phyloP scores from a whole-genome alignment of 306 rosid genomes.

The Carpinus fangiana region DNA sequence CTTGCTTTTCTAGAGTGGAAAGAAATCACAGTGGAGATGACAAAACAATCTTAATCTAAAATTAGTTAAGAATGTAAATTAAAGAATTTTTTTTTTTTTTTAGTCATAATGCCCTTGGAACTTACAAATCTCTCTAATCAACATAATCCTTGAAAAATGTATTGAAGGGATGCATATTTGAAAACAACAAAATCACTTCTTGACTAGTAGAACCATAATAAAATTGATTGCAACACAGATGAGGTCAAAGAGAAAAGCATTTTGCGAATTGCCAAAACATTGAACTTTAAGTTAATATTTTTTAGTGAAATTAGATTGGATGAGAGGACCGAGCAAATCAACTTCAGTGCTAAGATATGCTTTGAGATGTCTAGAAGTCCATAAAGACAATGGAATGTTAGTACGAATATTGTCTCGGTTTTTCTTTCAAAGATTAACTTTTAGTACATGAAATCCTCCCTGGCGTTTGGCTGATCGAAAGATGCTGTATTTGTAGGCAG shows the following conservation, averaged over 20 bases:
- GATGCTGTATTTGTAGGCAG: no score
- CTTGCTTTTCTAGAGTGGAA: background rate
- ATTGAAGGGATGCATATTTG: background rate
- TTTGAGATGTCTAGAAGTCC: background rate
- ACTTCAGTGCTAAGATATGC: background rate
- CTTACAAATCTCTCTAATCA: background rate
- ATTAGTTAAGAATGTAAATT: background rate
- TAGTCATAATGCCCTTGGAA: background rate
- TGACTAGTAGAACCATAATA: background rate
- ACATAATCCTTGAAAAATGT: background rate
- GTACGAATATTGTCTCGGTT: no score
- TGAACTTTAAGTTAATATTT: background rate
- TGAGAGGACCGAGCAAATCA: background rate
- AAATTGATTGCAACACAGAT: background rate
- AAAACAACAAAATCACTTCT: background rate
- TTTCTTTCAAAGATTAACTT: no score
- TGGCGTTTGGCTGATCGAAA: no score
- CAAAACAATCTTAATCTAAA: background rate
- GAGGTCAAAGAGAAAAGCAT: background rate
- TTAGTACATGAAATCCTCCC: no score
- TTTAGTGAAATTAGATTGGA: background rate
- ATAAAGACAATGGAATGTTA: no score
- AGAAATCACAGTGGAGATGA: background rate
- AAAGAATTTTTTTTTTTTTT: background rate
- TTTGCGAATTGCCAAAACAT: no score